A percentile compares a stretch with the other conserved stretches of the same genome.
Evolutionary conservation across 1,284 basidiomycete species (phyloP).

Genomic region (Ceratobasidium sp.): DNA sequence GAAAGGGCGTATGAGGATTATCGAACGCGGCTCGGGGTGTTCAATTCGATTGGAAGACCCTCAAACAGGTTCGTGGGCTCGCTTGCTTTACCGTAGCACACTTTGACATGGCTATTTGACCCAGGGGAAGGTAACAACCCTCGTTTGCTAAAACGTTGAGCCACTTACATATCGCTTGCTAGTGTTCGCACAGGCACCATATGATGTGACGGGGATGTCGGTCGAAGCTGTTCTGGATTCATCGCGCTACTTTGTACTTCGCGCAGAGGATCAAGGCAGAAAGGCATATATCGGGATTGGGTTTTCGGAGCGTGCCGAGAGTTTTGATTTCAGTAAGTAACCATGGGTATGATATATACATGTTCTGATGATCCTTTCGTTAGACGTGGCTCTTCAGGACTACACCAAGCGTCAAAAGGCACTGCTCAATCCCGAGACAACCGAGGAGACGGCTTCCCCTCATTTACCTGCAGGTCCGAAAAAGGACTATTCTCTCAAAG

Average conservation of each 20-base stretch:
- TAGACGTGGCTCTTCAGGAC: conserved; percentile 94
- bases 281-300: conserved; percentile 96
- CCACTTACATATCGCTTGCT: conserved; percentile 22
- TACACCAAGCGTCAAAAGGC: conserved; percentile 85
- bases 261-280: conserved; percentile 87
- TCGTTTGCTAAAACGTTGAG: not conserved
- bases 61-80: conserved; percentile 70
- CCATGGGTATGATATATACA: not conserved
- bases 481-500: conserved; percentile 95
- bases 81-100: not conserved
- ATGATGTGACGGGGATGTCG: conserved; percentile 82
- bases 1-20: conserved; percentile 89
- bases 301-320: conserved; percentile 90
- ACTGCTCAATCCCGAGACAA: conserved; percentile 64
- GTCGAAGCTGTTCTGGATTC: conserved; percentile 98
- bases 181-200: conserved; percentile 95
- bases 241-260: conserved; percentile 94
- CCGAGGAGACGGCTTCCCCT: conserved; percentile 59
- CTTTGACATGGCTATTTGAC: conserved; percentile 14
- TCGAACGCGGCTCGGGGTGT: conserved; percentile 75
- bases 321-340: conserved; percentile 90
- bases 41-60: conserved; percentile 80
- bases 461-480: conserved; percentile 81
- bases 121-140: conserved; percentile 55
- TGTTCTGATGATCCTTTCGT: conserved; percentile 3